These are phyloP conservation scores for Cryomyces minteri DNA, from an alignment of 495 filamentous ascomycete species.

Conservation along the genomic window DNA sequence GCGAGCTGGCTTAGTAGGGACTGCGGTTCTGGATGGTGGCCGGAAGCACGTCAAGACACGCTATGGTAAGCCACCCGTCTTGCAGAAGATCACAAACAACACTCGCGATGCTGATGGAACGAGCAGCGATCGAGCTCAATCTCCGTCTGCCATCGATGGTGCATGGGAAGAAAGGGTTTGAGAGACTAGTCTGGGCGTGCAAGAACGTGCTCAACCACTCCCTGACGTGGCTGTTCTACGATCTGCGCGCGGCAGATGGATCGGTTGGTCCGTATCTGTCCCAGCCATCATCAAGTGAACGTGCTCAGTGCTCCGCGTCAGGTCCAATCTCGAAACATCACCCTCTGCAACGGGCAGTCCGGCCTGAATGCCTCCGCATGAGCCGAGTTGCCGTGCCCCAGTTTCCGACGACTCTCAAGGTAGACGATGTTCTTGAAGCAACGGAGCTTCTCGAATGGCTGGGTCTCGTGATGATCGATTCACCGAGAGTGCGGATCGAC, in stretches of 20 bases:
- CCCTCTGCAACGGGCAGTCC: background rate
- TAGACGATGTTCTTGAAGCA: slow-evolving; percentile 16
- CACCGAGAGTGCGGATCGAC: slow-evolving; percentile 44
- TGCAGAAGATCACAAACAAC: background rate
- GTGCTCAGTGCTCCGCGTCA: background rate
- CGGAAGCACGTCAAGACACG: slow-evolving; percentile 41
- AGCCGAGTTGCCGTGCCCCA: slow-evolving; percentile 1
- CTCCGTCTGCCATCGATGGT: slow-evolving; percentile 66
- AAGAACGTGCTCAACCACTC: slow-evolving; percentile 59
- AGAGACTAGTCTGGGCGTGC: slow-evolving; percentile 68
- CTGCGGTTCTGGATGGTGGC: slow-evolving; percentile 38
- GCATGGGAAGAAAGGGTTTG: slow-evolving; percentile 82
- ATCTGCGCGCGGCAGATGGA: slow-evolving; percentile 23
- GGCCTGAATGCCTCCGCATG: background rate
- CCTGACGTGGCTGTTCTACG: slow-evolving; percentile 67
- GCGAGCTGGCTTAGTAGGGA: slow-evolving; percentile 62
- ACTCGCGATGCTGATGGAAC: background rate
- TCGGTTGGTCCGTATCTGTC: slow-evolving; percentile 1
- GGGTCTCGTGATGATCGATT: slow-evolving; percentile 48
- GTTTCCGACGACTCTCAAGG: background rate
- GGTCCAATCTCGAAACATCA: slow-evolving; percentile 12
- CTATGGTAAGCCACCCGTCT: slow-evolving; percentile 28
- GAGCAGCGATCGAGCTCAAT: slow-evolving; percentile 60
- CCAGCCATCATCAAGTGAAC: background rate
- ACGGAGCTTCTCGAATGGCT: slow-evolving; percentile 71